These are phyloP conservation scores for Vigna trinervia DNA, from an alignment of 306 rosid species.

Conservation along the genomic window DNA sequence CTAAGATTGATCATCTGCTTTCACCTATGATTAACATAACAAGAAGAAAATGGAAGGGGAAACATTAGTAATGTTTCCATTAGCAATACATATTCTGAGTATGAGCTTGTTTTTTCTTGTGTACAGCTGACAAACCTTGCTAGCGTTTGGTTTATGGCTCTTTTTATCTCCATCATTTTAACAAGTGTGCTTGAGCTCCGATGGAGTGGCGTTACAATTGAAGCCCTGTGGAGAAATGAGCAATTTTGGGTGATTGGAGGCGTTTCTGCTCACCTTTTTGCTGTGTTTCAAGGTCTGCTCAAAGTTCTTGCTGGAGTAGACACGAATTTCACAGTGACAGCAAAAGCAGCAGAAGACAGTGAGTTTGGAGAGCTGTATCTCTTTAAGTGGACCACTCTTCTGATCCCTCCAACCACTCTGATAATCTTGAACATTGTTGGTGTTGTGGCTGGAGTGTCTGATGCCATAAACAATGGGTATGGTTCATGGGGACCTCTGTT, in stretches of 20 bases:
- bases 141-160: conserved; percentile 57
- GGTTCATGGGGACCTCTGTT: conserved; percentile 64
- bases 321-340: conserved; percentile 59
- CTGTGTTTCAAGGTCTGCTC: conserved; percentile 61
- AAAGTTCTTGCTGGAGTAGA: conserved; percentile 63
- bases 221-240: conserved; percentile 54
- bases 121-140: conserved; percentile 55
- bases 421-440: conserved; percentile 60
- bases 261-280: conserved; percentile 61
- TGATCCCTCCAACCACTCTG: conserved; percentile 64
- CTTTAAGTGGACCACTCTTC: conserved; percentile 63
- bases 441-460: conserved; percentile 63
- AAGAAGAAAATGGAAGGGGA: neutral
- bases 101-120: neutral
- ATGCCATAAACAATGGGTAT: conserved; percentile 58
- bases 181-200: conserved; percentile 56
- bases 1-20: conserved; percentile 14
- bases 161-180: conserved; percentile 56
- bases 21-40: neutral
- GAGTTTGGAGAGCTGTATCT: conserved; percentile 59
- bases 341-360: conserved; percentile 55
- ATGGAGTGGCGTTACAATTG: conserved; percentile 56
- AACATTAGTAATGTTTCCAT: neutral
- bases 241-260: conserved; percentile 64
- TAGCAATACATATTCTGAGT: conserved; percentile 22